phyloP scores from a whole-genome alignment of 2,329 filamentous ascomycete genomes.

The Talaromyces sp. region DNA sequence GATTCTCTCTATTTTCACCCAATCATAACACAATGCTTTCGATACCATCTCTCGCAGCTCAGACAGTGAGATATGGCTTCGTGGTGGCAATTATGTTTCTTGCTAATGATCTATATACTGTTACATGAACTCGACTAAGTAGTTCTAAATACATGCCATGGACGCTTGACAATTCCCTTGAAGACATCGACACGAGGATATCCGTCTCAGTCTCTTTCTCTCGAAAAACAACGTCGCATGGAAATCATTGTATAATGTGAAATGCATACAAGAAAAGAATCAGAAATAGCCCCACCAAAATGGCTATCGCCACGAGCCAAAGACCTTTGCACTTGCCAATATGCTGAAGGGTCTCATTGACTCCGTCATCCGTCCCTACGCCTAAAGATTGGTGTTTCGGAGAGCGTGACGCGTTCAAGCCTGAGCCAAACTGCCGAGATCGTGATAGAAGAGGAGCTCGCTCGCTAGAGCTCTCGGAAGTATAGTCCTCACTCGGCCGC shows the following conservation, averaged over 20 bases:
- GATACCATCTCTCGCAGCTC: neutral
- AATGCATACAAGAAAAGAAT: constrained; percentile 17
- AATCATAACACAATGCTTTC: neutral
- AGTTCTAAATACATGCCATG: neutral
- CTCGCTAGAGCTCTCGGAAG: constrained; percentile 4
- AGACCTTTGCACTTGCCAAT: constrained; percentile 15
- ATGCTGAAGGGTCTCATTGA: constrained; percentile 11
- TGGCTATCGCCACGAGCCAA: constrained; percentile 13
- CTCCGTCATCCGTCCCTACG: neutral
- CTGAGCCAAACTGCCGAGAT: neutral
- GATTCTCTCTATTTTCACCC: no score
- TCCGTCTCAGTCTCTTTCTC: neutral
- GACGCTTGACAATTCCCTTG: neutral
- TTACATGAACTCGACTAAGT: neutral
- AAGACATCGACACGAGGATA: neutral
- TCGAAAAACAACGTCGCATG: neutral
- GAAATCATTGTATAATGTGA: constrained; percentile 7
- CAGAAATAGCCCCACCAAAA: constrained; percentile 16
- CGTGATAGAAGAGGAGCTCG: constrained; percentile 6
- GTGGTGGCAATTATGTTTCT: neutral
- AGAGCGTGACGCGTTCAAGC: neutral
- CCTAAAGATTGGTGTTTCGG: neutral
- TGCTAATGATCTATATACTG: neutral
- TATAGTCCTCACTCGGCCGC: neutral
- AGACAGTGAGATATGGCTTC: neutral